A percentile compares a stretch with the other conserved stretches of the same genome.
phyloP scores from a whole-genome alignment of 2,329 filamentous ascomycete species.

The Calonectria pauciramosa region DNA sequence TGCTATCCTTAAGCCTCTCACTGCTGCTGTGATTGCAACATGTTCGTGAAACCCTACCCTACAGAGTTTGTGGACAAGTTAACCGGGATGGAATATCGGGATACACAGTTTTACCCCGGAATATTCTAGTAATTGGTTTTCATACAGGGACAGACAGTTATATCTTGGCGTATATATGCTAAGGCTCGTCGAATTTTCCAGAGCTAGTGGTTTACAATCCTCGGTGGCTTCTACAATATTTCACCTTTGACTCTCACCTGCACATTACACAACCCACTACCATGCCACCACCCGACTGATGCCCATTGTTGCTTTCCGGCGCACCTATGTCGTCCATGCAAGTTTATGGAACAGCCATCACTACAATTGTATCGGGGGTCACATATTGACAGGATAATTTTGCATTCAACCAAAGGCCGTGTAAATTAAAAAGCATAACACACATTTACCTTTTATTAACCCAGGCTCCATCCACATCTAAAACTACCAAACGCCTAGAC shows the following conservation, averaged over 20 bases:
- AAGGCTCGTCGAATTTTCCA: too few species aligned
- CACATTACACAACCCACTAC: not conserved
- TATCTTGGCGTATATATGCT: too few species aligned
- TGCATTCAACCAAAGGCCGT: not conserved
- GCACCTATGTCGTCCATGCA: too few species aligned
- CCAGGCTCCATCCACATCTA: not conserved
- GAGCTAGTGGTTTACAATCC: too few species aligned
- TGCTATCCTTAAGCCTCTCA: not conserved
- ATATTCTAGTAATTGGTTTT: not conserved
- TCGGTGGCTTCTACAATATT: too few species aligned
- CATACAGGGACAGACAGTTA: too few species aligned
- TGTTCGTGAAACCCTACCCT: not conserved
- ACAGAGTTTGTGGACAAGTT: not conserved
- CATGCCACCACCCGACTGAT: rapidly evolving
- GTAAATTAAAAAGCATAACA: not conserved
- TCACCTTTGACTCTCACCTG: too few species aligned
- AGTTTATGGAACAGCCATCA: not conserved
- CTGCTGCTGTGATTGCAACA: not conserved
- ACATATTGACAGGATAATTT: not conserved
- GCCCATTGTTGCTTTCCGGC: not conserved
- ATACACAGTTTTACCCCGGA: not conserved
- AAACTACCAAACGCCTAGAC: conserved; percentile 7
- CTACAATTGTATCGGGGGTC: not conserved
- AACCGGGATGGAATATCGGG: not conserved
- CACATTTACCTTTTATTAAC: not conserved